Evolutionary conservation across 306 rosid species (phyloP).

Genomic region (Medicago lupulina): DNA sequence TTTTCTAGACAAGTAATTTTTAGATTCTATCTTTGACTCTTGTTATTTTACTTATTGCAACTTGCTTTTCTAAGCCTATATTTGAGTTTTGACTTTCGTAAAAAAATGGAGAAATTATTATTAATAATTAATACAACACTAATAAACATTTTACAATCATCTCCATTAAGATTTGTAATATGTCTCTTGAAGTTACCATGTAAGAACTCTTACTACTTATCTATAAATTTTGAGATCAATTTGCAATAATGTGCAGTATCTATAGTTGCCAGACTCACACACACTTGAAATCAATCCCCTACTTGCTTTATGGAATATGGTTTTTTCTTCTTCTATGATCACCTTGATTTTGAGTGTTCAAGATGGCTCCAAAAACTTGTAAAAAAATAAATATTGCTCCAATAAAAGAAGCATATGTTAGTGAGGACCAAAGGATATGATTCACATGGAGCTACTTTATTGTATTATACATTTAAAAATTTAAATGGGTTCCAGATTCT

Average conservation of each 20-base stretch:
- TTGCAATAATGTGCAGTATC: conserved; percentile 41
- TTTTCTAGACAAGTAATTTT: conserved; percentile 50
- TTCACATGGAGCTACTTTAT: conserved; percentile 43
- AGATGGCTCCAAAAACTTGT: conserved; percentile 43
- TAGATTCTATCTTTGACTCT: conserved; percentile 52
- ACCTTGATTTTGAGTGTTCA: conserved; percentile 43
- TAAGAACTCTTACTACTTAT: too few species aligned
- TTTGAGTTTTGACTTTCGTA: conserved; percentile 49
- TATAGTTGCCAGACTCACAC: conserved; percentile 42
- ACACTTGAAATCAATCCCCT: conserved; percentile 48
- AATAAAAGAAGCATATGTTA: conserved; percentile 46
- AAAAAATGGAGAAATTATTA: conserved; percentile 11
- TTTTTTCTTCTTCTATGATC: conserved; percentile 16
- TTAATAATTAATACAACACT: too few species aligned
- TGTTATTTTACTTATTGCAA: conserved; percentile 11
- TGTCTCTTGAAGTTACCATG: too few species aligned
- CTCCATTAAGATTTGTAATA: neutral
- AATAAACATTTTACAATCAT: neutral
- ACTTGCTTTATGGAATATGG: conserved; percentile 57
- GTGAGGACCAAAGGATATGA: conserved; percentile 54
- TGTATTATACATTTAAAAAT: conserved; percentile 12
- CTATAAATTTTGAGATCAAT: neutral
- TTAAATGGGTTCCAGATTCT: conserved; percentile 69
- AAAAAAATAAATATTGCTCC: conserved; percentile 3
- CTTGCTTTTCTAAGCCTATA: conserved; percentile 31